Base-by-base conservation (phyloP, 805 yeast species). In the Kodamaea restingae region DNA sequence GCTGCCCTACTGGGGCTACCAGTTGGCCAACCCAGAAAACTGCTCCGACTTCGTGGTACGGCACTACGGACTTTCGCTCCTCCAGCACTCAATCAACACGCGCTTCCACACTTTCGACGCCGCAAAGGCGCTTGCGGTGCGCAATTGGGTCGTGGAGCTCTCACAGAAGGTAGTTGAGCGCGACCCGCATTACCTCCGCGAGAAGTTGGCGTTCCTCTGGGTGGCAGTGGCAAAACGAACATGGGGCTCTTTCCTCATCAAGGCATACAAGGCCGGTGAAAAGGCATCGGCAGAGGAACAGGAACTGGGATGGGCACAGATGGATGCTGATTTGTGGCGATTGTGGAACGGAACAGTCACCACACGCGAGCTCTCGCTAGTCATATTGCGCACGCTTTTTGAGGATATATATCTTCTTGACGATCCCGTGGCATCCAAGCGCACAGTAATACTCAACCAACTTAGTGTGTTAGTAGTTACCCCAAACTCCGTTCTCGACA, bases 381-480 rank as follows among this genome's bases (percentile, higher is more conserved):
- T 84, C 34, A 84, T 93, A 4, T 76, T 87, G 48, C 70, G 96
- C 53, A 88, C 95, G 3, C 62, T 93, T 12, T 93, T 91, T 55
- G 99, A 93, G 62, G 99, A 93, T 56, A 78, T 93, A 8, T 93
- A 88, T 55, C 67, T 95, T 37, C 70, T 93, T 35, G 98, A 93
- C 49, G 99, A 93, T 56, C 84, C 96, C 17, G 76, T 88, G 15
- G 96, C 96, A 2, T 71, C 90, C 24, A 83, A 80, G 48, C 73
- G 98, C 52, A 77, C 83, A 41, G 73, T 78, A n/a, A 74, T 84
- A 1, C 71, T 91, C 27, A 82, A 84, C 36, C 88, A 95, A 22
- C 73, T 88, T 36, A 83, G 95, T 56, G 85, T 91, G 4, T 86
- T 88, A 60, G 76, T 90, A 14, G 80, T 88, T 7, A 79, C 95